Evolutionary conservation across 208 protist species (phyloP).

Genomic region (Acanthamoeba rhysodes): DNA sequence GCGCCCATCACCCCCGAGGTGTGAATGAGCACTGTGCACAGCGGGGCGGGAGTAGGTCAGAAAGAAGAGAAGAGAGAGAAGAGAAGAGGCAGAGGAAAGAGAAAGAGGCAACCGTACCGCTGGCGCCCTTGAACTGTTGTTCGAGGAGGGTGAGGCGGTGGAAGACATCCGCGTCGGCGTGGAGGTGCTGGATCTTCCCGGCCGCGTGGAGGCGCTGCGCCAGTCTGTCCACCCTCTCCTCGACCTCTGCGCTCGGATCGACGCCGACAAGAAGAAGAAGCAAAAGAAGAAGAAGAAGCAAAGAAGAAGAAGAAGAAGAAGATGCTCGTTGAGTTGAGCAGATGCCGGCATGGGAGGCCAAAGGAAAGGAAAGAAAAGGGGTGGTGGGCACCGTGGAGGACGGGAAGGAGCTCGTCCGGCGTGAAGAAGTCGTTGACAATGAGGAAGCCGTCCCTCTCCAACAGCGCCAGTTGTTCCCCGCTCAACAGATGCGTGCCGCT

Average conservation of each 20-base stretch:
- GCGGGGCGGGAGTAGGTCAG: too few species aligned
- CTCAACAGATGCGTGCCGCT: not conserved
- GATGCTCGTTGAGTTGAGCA: too few species aligned
- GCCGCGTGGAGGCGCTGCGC: not conserved
- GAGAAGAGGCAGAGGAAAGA: too few species aligned
- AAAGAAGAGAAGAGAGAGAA: too few species aligned
- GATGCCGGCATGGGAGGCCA: not conserved
- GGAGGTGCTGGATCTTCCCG: constrained; percentile 15
- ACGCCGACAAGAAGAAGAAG: too few species aligned
- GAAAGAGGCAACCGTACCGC: not conserved
- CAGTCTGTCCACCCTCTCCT: not conserved
- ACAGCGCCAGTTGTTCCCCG: not conserved
- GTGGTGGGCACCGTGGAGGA: not conserved
- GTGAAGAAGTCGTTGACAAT: not conserved
- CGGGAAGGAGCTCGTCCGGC: not conserved
- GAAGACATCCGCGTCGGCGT: not conserved
- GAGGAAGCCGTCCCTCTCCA: constrained; percentile 14
- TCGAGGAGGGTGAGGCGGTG: constrained; percentile 45
- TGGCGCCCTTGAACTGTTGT: not conserved
- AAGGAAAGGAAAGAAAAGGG: not conserved
- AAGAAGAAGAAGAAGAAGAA: too few species aligned
- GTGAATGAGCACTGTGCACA: not conserved
- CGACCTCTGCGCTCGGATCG: not conserved
- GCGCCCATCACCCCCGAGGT: not conserved
- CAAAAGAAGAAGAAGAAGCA: too few species aligned